Conservation (phyloP, 2,329 filamentous ascomycete genomes). For the Chaetomium sp. region DNA sequence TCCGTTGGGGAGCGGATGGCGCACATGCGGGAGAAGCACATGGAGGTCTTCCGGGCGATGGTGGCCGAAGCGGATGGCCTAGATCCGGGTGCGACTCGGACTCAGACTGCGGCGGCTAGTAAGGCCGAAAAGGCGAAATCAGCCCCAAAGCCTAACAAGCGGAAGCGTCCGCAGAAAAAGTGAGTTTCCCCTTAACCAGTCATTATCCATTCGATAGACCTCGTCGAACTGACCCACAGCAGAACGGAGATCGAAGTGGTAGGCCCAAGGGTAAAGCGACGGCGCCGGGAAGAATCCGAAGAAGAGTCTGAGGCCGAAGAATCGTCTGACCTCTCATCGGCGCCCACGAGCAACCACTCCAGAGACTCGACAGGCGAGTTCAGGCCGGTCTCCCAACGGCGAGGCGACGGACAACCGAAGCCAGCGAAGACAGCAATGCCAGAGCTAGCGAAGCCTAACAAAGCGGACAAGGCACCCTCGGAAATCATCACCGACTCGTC, state of each 20-base stretch:
- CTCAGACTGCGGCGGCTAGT: neutral
- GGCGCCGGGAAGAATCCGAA: too few species aligned
- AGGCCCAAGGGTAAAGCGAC: too few species aligned
- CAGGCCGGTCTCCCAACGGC: too few species aligned
- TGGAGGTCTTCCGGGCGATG: slow-evolving; percentile 9
- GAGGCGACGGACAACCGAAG: neutral
- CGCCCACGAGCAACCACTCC: slow-evolving; percentile 2
- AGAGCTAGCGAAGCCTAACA: too few species aligned
- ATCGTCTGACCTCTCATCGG: neutral
- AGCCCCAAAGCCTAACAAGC: neutral
- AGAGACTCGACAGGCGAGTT: too few species aligned
- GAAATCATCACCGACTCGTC: too few species aligned
- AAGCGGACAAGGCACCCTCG: too few species aligned
- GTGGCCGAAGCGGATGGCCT: neutral
- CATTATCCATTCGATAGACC: neutral
- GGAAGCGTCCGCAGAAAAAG: neutral
- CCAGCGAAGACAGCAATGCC: too few species aligned
- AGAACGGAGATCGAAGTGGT: neutral
- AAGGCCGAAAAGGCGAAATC: neutral
- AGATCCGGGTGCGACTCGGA: too few species aligned
- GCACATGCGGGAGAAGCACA: slow-evolving; percentile 30
- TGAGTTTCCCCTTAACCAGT: neutral
- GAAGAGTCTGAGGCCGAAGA: neutral
- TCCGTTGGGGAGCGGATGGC: slow-evolving; percentile 18
- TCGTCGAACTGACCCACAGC: neutral